Evolutionary conservation across 768 basidiomycete genomes (phyloP).

Genomic region (Boletales sp.): DNA sequence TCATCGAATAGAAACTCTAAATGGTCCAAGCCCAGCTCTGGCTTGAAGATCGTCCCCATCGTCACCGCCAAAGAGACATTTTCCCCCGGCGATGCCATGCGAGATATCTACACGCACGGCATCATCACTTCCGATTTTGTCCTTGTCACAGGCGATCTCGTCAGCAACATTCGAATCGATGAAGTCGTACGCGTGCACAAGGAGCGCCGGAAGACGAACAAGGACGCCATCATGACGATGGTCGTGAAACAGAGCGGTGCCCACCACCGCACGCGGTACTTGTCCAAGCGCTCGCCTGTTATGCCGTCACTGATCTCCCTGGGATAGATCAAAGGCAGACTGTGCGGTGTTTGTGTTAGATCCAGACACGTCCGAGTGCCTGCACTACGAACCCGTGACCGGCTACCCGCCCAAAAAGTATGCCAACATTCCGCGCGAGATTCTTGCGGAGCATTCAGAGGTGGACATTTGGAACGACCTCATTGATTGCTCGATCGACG

Average conservation of each 20-base stretch:
- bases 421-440: slow-evolving; percentile 73
- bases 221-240: slow-evolving; percentile 96
- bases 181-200: slow-evolving; percentile 88
- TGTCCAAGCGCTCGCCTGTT: neutral
- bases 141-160: slow-evolving; percentile 86
- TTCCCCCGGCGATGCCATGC: slow-evolving; percentile 89
- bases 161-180: slow-evolving; percentile 89
- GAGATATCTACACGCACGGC: slow-evolving; percentile 89
- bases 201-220: slow-evolving; percentile 79
- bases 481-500: slow-evolving; percentile 84
- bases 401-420: slow-evolving; percentile 63
- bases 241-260: slow-evolving; percentile 80
- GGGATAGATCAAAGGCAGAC: slow-evolving; percentile 61
- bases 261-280: slow-evolving; percentile 70
- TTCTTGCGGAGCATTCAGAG: slow-evolving; percentile 68
- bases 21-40: slow-evolving; percentile 78
- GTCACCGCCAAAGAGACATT: slow-evolving; percentile 83
- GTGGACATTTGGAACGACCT: slow-evolving; percentile 86
- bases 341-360: slow-evolving; percentile 79
- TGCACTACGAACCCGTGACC: slow-evolving; percentile 79
- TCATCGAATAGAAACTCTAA: slow-evolving; percentile 59
- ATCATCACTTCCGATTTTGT: slow-evolving; percentile 90
- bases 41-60: slow-evolving; percentile 81
- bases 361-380: slow-evolving; percentile 69
- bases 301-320: slow-evolving; percentile 1